A percentile compares a stretch with the other conserved stretches of the same genome.
Evolutionary conservation across 2,329 filamentous ascomycete species (phyloP).

Genomic region (Xylaria sp.): DNA sequence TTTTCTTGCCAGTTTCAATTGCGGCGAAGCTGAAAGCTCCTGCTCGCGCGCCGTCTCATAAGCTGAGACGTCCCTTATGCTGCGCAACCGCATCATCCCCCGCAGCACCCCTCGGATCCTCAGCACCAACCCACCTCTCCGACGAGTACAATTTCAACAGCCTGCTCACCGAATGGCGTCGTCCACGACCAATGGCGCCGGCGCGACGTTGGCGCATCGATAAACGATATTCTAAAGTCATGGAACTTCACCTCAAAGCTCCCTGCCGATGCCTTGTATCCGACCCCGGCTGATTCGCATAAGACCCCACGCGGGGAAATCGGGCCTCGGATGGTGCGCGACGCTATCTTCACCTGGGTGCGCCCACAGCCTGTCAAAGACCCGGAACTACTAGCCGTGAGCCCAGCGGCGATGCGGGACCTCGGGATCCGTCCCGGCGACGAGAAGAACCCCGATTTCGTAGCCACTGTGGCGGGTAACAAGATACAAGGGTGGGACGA

Average conservation of each 20-base stretch:
- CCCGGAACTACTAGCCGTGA: slow-evolving; percentile 82
- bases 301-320: slow-evolving; percentile 78
- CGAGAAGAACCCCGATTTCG: slow-evolving; percentile 74
- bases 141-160: slow-evolving; percentile 32
- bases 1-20: background rate
- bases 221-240: slow-evolving; percentile 66
- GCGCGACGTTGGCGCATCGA: slow-evolving; percentile 32
- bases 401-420: slow-evolving; percentile 77
- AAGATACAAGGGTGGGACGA: slow-evolving; percentile 80
- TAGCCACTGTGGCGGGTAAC: slow-evolving; percentile 79
- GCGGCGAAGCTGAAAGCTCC: background rate
- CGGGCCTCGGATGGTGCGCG: slow-evolving; percentile 80
- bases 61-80: slow-evolving; percentile 46
- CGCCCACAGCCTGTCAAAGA: slow-evolving; percentile 75
- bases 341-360: slow-evolving; percentile 89
- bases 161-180: slow-evolving; percentile 41
- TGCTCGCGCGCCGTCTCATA: slow-evolving; percentile 20
- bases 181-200: slow-evolving; percentile 39
- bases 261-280: slow-evolving; percentile 77
- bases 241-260: slow-evolving; percentile 71
- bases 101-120: slow-evolving; percentile 36
- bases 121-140: slow-evolving; percentile 15
- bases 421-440: slow-evolving; percentile 76
- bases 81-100: slow-evolving; percentile 41
- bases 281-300: slow-evolving; percentile 82